Percentiles rank a stretch among this genome's conserved stretches.
Evolutionary conservation across 345 rosid species (phyloP).

Genomic region (Erucastrum elatum): DNA sequence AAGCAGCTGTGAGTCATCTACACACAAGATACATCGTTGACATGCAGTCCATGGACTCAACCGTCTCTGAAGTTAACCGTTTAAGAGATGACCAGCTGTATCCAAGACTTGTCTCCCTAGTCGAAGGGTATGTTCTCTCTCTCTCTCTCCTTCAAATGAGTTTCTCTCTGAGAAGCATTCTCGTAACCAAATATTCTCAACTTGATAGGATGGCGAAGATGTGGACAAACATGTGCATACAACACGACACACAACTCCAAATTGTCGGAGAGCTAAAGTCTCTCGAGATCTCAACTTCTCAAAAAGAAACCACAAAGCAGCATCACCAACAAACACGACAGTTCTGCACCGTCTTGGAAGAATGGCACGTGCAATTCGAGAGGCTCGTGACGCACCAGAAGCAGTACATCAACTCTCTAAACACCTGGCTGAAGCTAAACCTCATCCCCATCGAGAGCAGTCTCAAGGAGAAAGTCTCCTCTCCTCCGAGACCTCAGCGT

Average conservation of each 20-base stretch:
- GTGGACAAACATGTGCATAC: conserved; percentile 75
- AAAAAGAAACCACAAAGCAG: conserved; percentile 72
- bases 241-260: conserved; percentile 68
- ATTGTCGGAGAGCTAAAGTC: conserved; percentile 64
- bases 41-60: conserved; percentile 98
- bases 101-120: conserved; percentile 75
- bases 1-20: conserved; percentile 88
- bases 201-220: conserved; percentile 71
- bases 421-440: conserved; percentile 70
- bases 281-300: conserved; percentile 58
- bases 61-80: conserved; percentile 83
- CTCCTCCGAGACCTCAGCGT: conserved; percentile 69
- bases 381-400: conserved; percentile 72
- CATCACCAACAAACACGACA: conserved; percentile 77
- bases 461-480: conserved; percentile 62
- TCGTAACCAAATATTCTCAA: background rate
- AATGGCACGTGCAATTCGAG: conserved; percentile 75
- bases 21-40: conserved; percentile 94
- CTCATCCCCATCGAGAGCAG: conserved; percentile 78
- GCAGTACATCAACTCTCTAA: conserved; percentile 67
- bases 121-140: conserved; percentile 62
- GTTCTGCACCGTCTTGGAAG: conserved; percentile 56
- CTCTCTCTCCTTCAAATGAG: conserved; percentile 14
- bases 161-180: background rate
- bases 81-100: conserved; percentile 85